phyloP scores from a whole-genome alignment of 306 rosid genomes.

The Abrus precatorius region DNA sequence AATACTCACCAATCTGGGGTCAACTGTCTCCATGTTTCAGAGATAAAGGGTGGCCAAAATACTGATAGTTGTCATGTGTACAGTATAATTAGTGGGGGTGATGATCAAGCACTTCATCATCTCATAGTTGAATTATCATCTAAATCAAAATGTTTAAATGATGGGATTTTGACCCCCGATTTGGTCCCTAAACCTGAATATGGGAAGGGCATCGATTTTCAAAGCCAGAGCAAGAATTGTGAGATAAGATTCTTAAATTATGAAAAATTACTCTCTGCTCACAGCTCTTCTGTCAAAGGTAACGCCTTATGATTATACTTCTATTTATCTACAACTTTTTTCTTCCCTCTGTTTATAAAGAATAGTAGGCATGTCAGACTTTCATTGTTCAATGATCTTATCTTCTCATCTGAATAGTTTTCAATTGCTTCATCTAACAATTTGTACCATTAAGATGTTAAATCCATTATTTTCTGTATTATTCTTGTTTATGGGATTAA shows the following conservation, averaged over 20 bases:
- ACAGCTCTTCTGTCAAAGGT: slow-evolving; percentile 96
- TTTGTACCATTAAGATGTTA: slow-evolving; percentile 12
- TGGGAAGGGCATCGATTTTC: slow-evolving; percentile 48
- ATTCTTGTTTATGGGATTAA: slow-evolving; percentile 1
- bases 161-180: slow-evolving; percentile 50
- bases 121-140: slow-evolving; percentile 63
- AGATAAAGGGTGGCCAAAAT: slow-evolving; percentile 55
- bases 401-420: neutral
- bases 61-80: slow-evolving; percentile 54
- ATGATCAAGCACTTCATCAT: slow-evolving; percentile 88
- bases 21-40: slow-evolving; percentile 90
- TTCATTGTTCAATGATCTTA: slow-evolving; percentile 15
- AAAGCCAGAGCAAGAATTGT: slow-evolving; percentile 49
- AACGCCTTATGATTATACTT: slow-evolving; percentile 28
- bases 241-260: slow-evolving; percentile 60
- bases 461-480: neutral
- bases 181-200: slow-evolving; percentile 46
- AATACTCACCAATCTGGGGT: slow-evolving; percentile 91
- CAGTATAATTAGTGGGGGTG: slow-evolving; percentile 87
- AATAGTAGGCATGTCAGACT: slow-evolving; percentile 10
- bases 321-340: neutral
- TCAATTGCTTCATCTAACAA: slow-evolving; percentile 35
- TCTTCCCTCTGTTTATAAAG: neutral
- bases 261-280: slow-evolving; percentile 76
- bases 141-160: slow-evolving; percentile 46